Base-by-base conservation (phyloP, 2,329 filamentous ascomycete genomes). In the Grosmannia serpens region DNA sequence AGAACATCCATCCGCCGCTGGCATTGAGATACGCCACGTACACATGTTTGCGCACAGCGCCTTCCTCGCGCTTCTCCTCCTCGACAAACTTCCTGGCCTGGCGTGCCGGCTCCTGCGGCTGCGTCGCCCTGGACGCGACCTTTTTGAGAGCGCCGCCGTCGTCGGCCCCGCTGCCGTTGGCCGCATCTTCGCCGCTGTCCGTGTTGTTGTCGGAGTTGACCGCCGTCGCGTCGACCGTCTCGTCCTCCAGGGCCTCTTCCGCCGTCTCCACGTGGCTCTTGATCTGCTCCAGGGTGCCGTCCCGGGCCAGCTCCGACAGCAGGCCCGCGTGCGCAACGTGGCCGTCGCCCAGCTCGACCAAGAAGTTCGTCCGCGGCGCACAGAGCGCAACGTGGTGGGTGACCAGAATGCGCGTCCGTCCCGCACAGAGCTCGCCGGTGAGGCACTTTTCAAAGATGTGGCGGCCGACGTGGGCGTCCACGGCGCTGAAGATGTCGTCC, bases 401-500 rank as follows among this genome's bases (percentile, higher is more conserved):
- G 29, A 91, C 89, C 4, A 94, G 73, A 53, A 94, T 88, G 33
- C 88, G 76, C 1, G 89, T 94, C 58, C 89, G 76, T 0, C 83
- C 84, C 26, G 76, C 70, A 61, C 86, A 85, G 10, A 92, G 77
- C 55, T 87, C 81, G 6, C 88, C 88, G 2, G 81, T 85, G 3
- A 92, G 75, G 61, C 86, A 90, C 59, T 88, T 80, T 63, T 91
- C 87, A 63, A 88, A 90, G 54, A 92, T 85, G 65, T 89, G 86
- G 31, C 87, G 81, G 20, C 88, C 89, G 33, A 91, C 88, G 66
- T 91, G 87, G 3, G 88, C 86, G 69, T 95, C 89, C 10, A 94
- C 83, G 11, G 89, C 85, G 67, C 86, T 89, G 69, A 95, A 91
- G 47, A 92, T 88, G 66, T 95, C 89, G 68, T 95, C 89, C 65